A percentile compares a stretch with the other conserved stretches of the same genome.
Evolutionary conservation across 768 basidiomycete genomes (phyloP).

Genomic region (Leccinum pellstonianum): DNA sequence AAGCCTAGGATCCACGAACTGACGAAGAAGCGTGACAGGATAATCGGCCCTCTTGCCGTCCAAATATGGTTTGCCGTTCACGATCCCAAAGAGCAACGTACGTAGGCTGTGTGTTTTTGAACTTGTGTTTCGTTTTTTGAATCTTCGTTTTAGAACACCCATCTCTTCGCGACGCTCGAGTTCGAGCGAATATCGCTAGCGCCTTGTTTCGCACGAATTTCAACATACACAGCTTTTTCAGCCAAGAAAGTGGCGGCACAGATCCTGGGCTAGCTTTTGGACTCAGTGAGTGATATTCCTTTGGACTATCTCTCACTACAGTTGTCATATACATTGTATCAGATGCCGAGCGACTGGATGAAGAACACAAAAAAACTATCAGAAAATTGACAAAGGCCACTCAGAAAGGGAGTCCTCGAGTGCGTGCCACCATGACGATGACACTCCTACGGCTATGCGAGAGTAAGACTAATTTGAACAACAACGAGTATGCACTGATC

Average conservation of each 20-base stretch:
- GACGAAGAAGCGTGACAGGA: slow-evolving; percentile 2
- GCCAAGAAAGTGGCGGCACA: not conserved
- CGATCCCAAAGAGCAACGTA: not conserved
- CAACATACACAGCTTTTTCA: not conserved
- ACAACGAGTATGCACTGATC: not conserved
- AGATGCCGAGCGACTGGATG: slow-evolving; percentile 10
- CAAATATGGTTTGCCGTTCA: slow-evolving; percentile 20
- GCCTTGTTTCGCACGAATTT: slow-evolving; percentile 13
- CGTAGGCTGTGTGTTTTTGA: slow-evolving; percentile 1
- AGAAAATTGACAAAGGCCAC: slow-evolving; percentile 8
- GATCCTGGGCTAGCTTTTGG: slow-evolving; percentile 15
- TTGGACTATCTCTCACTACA: not conserved
- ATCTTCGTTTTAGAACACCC: slow-evolving; percentile 9
- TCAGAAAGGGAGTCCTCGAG: slow-evolving; percentile 3
- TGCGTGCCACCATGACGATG: slow-evolving; percentile 24
- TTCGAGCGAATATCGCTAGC: slow-evolving; percentile 21
- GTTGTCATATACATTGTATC: not conserved
- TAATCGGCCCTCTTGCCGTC: slow-evolving; percentile 22
- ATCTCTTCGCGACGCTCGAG: not conserved
- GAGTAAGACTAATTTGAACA: slow-evolving; percentile 5
- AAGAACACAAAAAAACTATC: slow-evolving; percentile 10
- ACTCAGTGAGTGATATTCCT: slow-evolving; percentile 10
- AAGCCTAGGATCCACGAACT: slow-evolving; percentile 15
- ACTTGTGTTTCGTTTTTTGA: not conserved
- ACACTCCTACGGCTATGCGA: slow-evolving; percentile 24